Conservation (phyloP, 2,329 filamentous ascomycete genomes). For the Ciborinia camelliae region DNA sequence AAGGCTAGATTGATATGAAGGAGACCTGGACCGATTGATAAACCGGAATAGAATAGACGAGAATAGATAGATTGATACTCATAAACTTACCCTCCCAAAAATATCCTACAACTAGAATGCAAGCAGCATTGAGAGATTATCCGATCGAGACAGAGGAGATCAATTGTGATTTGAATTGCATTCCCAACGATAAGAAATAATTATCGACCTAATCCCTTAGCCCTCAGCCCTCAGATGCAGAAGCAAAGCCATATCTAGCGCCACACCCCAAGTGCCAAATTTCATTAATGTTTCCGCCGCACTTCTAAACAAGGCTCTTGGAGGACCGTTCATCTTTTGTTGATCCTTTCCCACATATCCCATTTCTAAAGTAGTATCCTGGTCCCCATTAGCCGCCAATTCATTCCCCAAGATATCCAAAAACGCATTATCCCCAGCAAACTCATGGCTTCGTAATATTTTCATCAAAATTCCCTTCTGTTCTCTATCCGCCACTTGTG, state of each 20-base stretch:
- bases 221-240: conserved; percentile 27
- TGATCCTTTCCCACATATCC: background rate
- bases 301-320: conserved; percentile 27
- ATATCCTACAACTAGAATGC: too few species aligned
- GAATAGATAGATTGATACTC: too few species aligned
- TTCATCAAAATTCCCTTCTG: conserved; percentile 14
- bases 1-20: too few species aligned
- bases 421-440: background rate
- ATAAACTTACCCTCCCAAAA: too few species aligned
- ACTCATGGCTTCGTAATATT: background rate
- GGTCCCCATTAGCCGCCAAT: background rate
- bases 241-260: conserved; percentile 28
- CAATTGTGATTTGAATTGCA: too few species aligned
- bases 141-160: too few species aligned
- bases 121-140: too few species aligned
- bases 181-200: too few species aligned
- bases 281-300: conserved; percentile 29
- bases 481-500: conserved; percentile 19
- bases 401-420: background rate
- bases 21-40: too few species aligned
- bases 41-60: too few species aligned
- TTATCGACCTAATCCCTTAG: too few species aligned
- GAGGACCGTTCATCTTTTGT: background rate
- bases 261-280: conserved; percentile 29
- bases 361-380: background rate